Evolutionary conservation across 495 filamentous ascomycete species (phyloP), one percentile per base, ranked within the genome.

Genomic region (Tuber indicum): DNA sequence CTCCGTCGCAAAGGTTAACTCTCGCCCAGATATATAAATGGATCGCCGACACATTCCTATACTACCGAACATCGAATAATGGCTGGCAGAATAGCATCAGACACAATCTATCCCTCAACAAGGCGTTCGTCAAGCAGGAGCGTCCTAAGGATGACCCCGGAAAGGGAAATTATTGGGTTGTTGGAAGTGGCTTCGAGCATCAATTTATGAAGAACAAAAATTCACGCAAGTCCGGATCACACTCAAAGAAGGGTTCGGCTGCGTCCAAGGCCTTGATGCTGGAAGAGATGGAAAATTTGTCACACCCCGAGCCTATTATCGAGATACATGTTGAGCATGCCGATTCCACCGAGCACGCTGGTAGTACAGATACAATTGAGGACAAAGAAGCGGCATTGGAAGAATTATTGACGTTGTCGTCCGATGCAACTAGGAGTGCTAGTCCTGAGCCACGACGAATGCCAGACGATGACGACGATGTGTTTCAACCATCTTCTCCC

Each of bases 41-140:
- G 96, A 98, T 99, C 76, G 94, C 93, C 1, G 93, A 98, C 83
- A 96, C 91, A 6, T 99, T 93, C 84, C 89, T 88, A 3, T 97
- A 92, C 84, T 99, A 98, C 86, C 90, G 90, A 75, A 89, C 90
- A 26, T 88, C 90, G 47, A 93, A 97, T 75, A 88, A 92, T 8
- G 95, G 96, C 42, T 99, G 96, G 96, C 94, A 98, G 85, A 99
- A 99, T 84, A 97, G 95, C 86, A 99, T 99, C 84, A 91, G 96
- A 1, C 96, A 99, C 82, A 99, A 99, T 77, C 90, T 99, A n/a
- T 97, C 93, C 82, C 87, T 98, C 39, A 97, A 97, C 86, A 98
- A 98, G 84, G 92, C 92, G n/a, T 98, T 99, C 78, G 90, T 94
- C 78, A 98, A 98, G 84, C 92, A 96, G 83, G 94, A 97, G 84